Conservation (phyloP, 83 land plant species). For the Picea abies region DNA sequence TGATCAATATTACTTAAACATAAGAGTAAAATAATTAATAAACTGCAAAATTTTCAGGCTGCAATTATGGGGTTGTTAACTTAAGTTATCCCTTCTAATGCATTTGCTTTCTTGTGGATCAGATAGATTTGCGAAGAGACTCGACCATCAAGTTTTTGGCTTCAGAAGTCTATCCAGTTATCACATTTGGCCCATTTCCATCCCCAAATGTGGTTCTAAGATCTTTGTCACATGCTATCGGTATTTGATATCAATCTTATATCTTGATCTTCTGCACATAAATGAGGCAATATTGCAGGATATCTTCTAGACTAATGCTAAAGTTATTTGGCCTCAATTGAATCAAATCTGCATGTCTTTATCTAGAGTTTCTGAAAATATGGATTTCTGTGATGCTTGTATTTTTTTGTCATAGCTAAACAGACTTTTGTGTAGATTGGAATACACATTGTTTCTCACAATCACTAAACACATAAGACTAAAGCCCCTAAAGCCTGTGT, state of each 20-base stretch:
- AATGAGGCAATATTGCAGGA: no score
- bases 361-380: no score
- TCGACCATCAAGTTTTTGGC: conserved; percentile 57
- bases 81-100: not conserved
- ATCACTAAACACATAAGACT: no score
- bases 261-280: not conserved
- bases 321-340: no score
- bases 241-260: conserved; percentile 30
- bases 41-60: not conserved
- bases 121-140: conserved; percentile 83
- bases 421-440: no score
- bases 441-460: no score
- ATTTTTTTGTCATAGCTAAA: no score
- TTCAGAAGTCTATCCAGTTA: conserved; percentile 68
- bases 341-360: no score
- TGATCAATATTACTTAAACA: not conserved
- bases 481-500: no score
- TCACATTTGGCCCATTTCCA: conserved; percentile 88
- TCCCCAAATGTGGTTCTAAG: conserved; percentile 67
- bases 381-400: no score
- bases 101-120: conserved; percentile 12
- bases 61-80: not conserved
- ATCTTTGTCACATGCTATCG: conserved; percentile 83
- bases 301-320: no score
- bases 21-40: not conserved